Conservation (phyloP, 2,329 filamentous ascomycete genomes). For the Teratosphaeria viscida region DNA sequence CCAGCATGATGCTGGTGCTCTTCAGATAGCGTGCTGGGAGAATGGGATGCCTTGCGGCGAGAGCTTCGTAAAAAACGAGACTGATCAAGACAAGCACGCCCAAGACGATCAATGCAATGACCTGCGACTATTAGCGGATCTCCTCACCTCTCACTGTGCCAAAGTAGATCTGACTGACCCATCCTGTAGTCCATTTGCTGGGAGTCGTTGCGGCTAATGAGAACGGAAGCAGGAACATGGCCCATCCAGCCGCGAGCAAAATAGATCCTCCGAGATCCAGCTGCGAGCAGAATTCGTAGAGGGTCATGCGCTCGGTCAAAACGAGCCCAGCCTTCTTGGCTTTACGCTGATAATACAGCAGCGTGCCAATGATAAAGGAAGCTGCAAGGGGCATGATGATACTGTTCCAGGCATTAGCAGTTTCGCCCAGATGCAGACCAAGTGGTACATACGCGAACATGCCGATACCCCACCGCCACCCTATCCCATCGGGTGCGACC, state of each 20-base stretch:
- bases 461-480: conserved; percentile 37
- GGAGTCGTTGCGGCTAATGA: conserved; percentile 35
- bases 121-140: neutral
- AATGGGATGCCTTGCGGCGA: conserved; percentile 35
- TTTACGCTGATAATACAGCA: conserved; percentile 29
- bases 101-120: conserved; percentile 32
- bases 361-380: conserved; percentile 27
- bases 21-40: conserved; percentile 38
- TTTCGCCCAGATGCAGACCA: neutral
- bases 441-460: conserved; percentile 26
- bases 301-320: conserved; percentile 14
- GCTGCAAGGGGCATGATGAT: conserved; percentile 32
- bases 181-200: conserved; percentile 36
- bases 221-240: conserved; percentile 39
- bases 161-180: conserved; percentile 19
- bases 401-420: conserved; percentile 3
- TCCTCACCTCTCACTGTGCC: neutral
- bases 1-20: conserved; percentile 33
- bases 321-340: conserved; percentile 22
- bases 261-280: conserved; percentile 31
- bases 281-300: conserved; percentile 25
- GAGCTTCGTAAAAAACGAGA: conserved; percentile 41
- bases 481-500: conserved; percentile 25
- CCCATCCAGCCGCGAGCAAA: conserved; percentile 40
- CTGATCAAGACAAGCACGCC: conserved; percentile 32